Conservation (phyloP, 139 green algal genomes). For the Chlorella vulgaris region DNA sequence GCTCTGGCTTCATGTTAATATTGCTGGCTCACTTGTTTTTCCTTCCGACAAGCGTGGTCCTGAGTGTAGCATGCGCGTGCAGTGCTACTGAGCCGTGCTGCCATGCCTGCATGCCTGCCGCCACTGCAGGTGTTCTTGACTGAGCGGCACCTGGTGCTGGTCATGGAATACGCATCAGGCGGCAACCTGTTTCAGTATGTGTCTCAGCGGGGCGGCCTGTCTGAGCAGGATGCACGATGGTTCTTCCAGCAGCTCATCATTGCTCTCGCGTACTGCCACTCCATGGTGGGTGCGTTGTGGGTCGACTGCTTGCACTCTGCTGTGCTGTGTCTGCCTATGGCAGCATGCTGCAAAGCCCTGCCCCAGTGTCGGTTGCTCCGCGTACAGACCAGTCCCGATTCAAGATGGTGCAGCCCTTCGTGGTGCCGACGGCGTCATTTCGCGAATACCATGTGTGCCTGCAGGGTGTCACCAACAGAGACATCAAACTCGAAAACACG, state of each 20-base stretch:
- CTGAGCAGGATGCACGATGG: constrained; percentile 93
- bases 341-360: no score
- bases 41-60: no score
- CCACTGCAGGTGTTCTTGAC: neutral
- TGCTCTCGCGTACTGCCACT: constrained; percentile 95
- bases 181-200: constrained; percentile 80
- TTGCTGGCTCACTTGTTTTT: no score
- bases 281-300: constrained; percentile 55
- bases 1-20: no score
- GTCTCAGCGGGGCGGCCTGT: constrained; percentile 77
- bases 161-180: constrained; percentile 83
- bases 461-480: constrained; percentile 77
- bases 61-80: neutral
- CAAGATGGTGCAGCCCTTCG: no score
- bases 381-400: no score
- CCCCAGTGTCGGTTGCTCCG: no score
- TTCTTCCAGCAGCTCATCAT: constrained; percentile 99
- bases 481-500: constrained; percentile 99
- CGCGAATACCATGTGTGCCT: neutral
- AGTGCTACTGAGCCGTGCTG: neutral
- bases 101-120: neutral
- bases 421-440: neutral
- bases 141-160: constrained; percentile 63
- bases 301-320: no score
- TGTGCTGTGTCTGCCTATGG: neutral